Percentiles rank a stretch among this genome's conserved stretches.
These are phyloP conservation scores for Thraustochytrium aureum DNA, from an alignment of 352 stramenopile species.

Conservation along the genomic window DNA sequence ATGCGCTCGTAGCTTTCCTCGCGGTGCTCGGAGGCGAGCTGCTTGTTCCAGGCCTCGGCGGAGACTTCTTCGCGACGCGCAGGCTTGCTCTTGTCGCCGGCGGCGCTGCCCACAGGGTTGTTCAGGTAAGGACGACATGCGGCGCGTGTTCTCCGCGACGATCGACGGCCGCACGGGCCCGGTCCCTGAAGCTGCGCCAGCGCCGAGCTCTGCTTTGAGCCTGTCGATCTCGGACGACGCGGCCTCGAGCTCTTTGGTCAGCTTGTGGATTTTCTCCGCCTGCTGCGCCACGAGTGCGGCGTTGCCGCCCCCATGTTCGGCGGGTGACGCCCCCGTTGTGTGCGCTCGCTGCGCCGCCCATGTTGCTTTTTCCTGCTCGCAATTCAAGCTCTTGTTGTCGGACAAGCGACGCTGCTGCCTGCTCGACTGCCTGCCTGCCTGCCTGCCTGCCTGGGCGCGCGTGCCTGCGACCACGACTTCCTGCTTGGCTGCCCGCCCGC, in stretches of 20 bases:
- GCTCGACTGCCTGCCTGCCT: too few species aligned
- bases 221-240: constrained; percentile 16
- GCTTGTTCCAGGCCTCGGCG: constrained; percentile 49
- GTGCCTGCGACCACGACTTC: too few species aligned
- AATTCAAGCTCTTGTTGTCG: too few species aligned
- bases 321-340: not conserved
- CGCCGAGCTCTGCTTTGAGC: constrained; percentile 7
- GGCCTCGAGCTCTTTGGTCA: constrained; percentile 40
- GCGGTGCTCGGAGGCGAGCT: constrained; percentile 65
- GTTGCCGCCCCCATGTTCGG: not conserved
- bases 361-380: too few species aligned
- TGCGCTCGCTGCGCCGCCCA: constrained; percentile 35
- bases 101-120: not conserved
- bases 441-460: too few species aligned
- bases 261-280: constrained; percentile 48
- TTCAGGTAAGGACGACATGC: not conserved
- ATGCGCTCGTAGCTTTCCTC: constrained; percentile 58
- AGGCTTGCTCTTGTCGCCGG: not conserved
- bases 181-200: not conserved
- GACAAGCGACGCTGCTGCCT: too few species aligned
- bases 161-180: constrained; percentile 32
- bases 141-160: constrained; percentile 1
- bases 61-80: constrained; percentile 34
- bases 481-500: too few species aligned
- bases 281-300: constrained; percentile 26